phyloP scores from a whole-genome alignment of 768 basidiomycete species.

The Chlorophyllum brunneum region DNA sequence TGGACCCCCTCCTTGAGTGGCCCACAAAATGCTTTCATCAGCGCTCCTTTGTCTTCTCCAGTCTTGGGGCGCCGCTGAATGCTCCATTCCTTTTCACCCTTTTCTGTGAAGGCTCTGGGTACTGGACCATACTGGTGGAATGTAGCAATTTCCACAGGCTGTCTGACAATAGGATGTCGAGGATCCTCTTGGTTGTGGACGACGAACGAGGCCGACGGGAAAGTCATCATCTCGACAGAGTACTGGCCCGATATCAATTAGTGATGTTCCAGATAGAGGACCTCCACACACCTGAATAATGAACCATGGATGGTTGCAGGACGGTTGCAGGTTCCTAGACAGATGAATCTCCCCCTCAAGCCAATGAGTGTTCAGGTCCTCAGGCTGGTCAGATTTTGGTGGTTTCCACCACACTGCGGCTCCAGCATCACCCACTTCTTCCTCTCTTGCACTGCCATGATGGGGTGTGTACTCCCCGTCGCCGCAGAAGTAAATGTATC shows the following conservation, averaged over 20 bases:
- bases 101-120: conserved; percentile 8
- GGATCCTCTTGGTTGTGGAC: too few species aligned
- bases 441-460: background rate
- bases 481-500: background rate
- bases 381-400: conserved; percentile 6
- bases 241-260: conserved; percentile 12
- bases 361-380: conserved; percentile 1
- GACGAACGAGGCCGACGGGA: background rate
- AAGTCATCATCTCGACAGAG: conserved; percentile 15
- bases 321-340: conserved; percentile 14
- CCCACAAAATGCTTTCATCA: too few species aligned
- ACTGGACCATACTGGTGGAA: conserved; percentile 14
- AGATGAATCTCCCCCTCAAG: conserved; percentile 23
- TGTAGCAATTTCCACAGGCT: conserved; percentile 14
- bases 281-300: conserved; percentile 15
- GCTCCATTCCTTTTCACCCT: background rate
- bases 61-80: too few species aligned
- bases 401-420: conserved; percentile 18
- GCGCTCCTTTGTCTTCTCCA: too few species aligned
- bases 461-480: background rate
- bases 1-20: too few species aligned
- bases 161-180: background rate
- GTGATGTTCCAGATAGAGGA: background rate
- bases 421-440: conserved; percentile 3
- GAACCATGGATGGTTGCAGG: conserved; percentile 12